A percentile compares a stretch with the other conserved stretches of the same genome.
Conservation (phyloP, 345 rosid species). For the Arabis hirsuta region DNA sequence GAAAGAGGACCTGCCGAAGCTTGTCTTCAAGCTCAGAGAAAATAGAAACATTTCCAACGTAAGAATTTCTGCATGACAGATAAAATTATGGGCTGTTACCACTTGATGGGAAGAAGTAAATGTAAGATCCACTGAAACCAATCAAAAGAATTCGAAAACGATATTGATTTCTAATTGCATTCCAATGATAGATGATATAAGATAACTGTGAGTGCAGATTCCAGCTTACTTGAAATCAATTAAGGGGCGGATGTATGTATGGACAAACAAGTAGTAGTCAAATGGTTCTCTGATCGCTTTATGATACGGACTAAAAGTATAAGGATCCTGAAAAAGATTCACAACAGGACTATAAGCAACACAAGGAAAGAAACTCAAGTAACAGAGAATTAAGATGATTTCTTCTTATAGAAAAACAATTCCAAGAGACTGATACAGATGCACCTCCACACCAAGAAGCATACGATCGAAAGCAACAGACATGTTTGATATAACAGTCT, state of each 20-base stretch:
- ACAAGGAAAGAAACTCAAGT: conserved; percentile 9
- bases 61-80: conserved; percentile 70
- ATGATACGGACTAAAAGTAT: conserved; percentile 76
- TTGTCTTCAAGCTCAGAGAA: conserved; percentile 77
- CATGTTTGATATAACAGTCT: conserved; percentile 79
- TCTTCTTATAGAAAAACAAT: conserved; percentile 9
- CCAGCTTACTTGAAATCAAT: conserved; percentile 78
- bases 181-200: not conserved
- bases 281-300: conserved; percentile 88
- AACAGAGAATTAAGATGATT: conserved; percentile 16
- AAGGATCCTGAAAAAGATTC: conserved; percentile 70
- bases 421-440: conserved; percentile 19
- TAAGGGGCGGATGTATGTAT: conserved; percentile 86
- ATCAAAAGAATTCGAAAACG: not conserved
- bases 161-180: not conserved
- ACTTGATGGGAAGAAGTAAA: conserved; percentile 25
- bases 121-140: conserved; percentile 16
- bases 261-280: conserved; percentile 94
- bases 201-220: not conserved
- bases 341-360: conserved; percentile 18
- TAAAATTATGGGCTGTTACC: conserved; percentile 3
- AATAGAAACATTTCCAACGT: conserved; percentile 71
- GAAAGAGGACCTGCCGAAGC: conserved; percentile 63
- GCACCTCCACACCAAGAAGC: conserved; percentile 86
- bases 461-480: conserved; percentile 75